Base-by-base conservation (phyloP, 2,329 filamentous ascomycete species). In the Sarocladium strictum region DNA sequence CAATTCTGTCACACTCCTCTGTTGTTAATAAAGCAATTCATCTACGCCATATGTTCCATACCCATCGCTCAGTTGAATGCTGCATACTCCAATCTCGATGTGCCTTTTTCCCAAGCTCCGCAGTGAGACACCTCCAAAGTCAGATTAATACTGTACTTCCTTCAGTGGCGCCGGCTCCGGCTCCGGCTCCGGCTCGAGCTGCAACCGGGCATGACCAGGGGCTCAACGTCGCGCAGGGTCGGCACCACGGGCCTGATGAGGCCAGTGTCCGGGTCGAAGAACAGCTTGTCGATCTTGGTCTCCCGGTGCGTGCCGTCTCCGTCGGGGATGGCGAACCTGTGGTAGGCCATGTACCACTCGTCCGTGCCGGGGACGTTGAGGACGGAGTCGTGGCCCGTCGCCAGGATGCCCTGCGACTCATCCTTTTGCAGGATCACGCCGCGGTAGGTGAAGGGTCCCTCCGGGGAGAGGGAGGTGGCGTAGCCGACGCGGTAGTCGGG, bases 331-430 rank as follows among this genome's bases (percentile, higher is more conserved):
- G 60, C 64, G 55, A 78, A 77, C 2, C 75, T 69, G 57, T 78
- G 75, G 50, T 78, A 78, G 0, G 68, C 74, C 29, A 78, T 76
- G 55, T 75, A 76, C 75, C 75, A 78, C 23, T 76, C 67, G 57
- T 78, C 74, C 1, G 73, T 76, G 0, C 69, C 71, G 0, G 74
- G 75, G 2, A 77, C 67, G 38, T 76, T 75, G 43, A 27, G 43
- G 11, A 77, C 68, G 0, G 73, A 75, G 59, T 72, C 69, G 56
- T 76, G 72, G 0, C 75, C 76, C 0, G 75, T 76, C 0, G 65
- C 75, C 5, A 76, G 61, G n/a, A 78, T 76, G 0, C 72, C 73
- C 53, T 69, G 61, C 0, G 64, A 62, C 1, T 58, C 54, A 38
- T 76, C 67, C 63, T 77, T 76, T 54, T 73, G 58, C 26, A 78